A percentile compares a stretch with the other conserved stretches of the same genome.
Evolutionary conservation across 805 yeast genomes (phyloP).

Genomic region (Candida sithepensis): DNA sequence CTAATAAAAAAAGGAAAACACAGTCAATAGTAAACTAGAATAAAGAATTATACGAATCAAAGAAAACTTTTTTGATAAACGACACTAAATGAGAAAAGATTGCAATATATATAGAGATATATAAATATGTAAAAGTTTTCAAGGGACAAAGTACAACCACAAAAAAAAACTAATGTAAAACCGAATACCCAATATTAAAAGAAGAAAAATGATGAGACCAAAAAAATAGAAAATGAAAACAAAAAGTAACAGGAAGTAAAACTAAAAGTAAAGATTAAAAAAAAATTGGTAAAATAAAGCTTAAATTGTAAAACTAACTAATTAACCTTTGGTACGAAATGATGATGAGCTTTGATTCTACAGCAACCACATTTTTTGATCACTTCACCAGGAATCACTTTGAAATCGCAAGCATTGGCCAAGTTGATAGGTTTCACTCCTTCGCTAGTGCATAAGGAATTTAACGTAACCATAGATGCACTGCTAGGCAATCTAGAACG

Average conservation of each 20-base stretch:
- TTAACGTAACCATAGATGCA: slow-evolving; percentile 14
- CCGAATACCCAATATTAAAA: neutral
- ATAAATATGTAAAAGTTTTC: neutral
- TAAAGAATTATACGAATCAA: neutral
- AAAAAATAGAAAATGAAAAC: neutral
- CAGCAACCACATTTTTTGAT: slow-evolving; percentile 25
- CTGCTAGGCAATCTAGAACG: neutral
- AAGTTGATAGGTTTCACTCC: slow-evolving; percentile 21
- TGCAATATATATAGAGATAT: neutral
- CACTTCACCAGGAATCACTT: slow-evolving; percentile 23
- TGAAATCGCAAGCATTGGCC: slow-evolving; percentile 16
- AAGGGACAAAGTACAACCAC: neutral
- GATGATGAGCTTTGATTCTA: slow-evolving; percentile 15
- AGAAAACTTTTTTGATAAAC: neutral
- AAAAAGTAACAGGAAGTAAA: neutral
- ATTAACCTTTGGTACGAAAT: slow-evolving; percentile 2
- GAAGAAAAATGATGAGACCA: neutral
- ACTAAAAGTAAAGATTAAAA: neutral
- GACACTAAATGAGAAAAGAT: neutral
- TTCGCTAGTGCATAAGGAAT: slow-evolving; percentile 21
- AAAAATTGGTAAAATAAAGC: neutral
- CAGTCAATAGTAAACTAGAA: neutral
- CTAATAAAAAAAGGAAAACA: neutral
- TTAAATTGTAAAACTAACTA: neutral
- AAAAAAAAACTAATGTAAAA: neutral